A percentile compares a stretch with the other conserved stretches of the same genome.
These are phyloP conservation scores for Pythium plurisporium DNA, from an alignment of 352 stramenopile genomes.

Conservation along the genomic window DNA sequence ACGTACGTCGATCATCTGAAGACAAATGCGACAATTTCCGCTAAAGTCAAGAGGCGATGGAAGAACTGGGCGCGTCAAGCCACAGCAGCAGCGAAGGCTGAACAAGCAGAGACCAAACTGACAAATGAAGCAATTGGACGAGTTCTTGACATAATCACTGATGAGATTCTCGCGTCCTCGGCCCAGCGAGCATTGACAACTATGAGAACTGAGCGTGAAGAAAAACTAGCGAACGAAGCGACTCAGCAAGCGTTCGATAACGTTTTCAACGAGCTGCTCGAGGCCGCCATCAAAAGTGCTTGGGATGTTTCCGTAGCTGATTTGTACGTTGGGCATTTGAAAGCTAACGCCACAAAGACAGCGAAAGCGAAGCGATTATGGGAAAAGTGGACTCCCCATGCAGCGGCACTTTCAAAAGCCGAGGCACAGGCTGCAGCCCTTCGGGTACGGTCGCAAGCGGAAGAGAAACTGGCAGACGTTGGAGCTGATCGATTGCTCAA, in stretches of 20 bases:
- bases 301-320: not conserved
- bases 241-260: not conserved
- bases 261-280: not conserved
- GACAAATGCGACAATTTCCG: conserved; percentile 2
- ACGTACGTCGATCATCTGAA: not conserved
- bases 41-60: conserved; percentile 17
- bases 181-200: too few species aligned
- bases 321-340: not conserved
- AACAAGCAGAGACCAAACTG: not conserved
- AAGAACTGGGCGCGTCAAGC: conserved; percentile 6
- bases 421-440: not conserved
- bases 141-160: not conserved
- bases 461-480: not conserved
- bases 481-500: not conserved
- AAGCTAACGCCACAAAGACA: conserved; percentile 4
- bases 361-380: conserved; percentile 14
- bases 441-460: not conserved
- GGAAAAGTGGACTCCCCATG: conserved; percentile 8
- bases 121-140: not conserved
- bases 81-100: conserved; percentile 1
- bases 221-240: not conserved
- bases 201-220: too few species aligned
- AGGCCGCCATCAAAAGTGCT: not conserved
- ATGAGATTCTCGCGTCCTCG: not conserved
- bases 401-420: not conserved